Base-by-base conservation (phyloP, 2,329 filamentous ascomycete species). In the Chalara sp. region DNA sequence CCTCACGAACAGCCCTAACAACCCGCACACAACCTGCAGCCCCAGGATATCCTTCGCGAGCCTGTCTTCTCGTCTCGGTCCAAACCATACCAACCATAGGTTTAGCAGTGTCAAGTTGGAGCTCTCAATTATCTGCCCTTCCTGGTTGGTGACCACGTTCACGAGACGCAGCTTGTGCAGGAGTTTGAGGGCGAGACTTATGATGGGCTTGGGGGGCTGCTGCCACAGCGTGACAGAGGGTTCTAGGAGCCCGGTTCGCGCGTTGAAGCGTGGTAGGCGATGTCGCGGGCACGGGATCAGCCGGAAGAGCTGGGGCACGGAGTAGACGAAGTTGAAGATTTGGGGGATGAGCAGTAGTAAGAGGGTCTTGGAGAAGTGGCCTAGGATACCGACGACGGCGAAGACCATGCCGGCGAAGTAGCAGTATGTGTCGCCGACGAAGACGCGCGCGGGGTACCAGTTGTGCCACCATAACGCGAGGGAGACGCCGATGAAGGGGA, bases 331-430 rank as follows among this genome's bases (percentile, higher is more conserved):
- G 74, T 99, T 99, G 79, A 95, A 90, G 61, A 95, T 87, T 71
- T 99, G 93, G 11, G 93, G 93, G 39, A 96, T 77, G 59, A 99
- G 86, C 6, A 99, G 77, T 47, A 99, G 79, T 50, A 96, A 79
- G 44, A 99, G 78, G 1, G 93, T 99, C 72, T 99, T 99, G 74
- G 88, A 95, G 73, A 99, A 99, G 72, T 99, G 93, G 29, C 93
- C 93, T 48, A 96, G 78, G 64, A 99, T 97, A 56, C 89, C 90
- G 58, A 97, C 93, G 43, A 96, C 91, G 49, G 92, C 93, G 67
- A 99, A 99, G 39, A 97, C 88, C 90, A 99, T 99, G 59, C 93
- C 93, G 1, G 93, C 93, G 69, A 99, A 96, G 72, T 99, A 99
- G 78, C 93, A 99, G 77, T 97, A 99, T 4, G 93, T 99, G 70